These are phyloP conservation scores for Pichia rugopelliculosa DNA, from an alignment of 805 yeast genomes.

Conservation along the genomic window DNA sequence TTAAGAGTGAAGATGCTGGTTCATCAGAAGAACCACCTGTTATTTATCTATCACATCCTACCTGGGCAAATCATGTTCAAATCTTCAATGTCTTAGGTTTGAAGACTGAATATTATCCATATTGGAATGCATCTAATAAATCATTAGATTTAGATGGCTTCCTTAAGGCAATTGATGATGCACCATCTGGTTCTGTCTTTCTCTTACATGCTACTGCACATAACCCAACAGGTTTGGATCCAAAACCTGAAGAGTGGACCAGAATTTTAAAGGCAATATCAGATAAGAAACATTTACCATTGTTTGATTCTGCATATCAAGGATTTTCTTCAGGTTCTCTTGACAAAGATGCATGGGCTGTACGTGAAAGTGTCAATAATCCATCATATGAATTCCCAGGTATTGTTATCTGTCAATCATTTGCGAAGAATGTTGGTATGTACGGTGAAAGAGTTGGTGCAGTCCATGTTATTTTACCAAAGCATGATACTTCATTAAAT, in stretches of 20 bases:
- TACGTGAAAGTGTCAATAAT: slow-evolving; percentile 50
- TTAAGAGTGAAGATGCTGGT: slow-evolving; percentile 23
- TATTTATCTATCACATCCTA: slow-evolving; percentile 76
- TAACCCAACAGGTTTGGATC: slow-evolving; percentile 97
- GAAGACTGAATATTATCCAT: slow-evolving; percentile 64
- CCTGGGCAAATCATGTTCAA: slow-evolving; percentile 96
- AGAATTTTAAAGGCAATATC: slow-evolving; percentile 57
- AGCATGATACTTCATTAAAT: slow-evolving; percentile 34
- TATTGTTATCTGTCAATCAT: slow-evolving; percentile 81
- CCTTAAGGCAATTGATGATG: slow-evolving; percentile 50
- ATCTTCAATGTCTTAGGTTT: slow-evolving; percentile 70
- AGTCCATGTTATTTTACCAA: slow-evolving; percentile 62
- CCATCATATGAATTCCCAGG: slow-evolving; percentile 43
- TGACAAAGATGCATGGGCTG: slow-evolving; percentile 77
- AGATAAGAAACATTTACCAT: slow-evolving; percentile 58
- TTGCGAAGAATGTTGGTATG: slow-evolving; percentile 94
- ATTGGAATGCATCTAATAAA: slow-evolving; percentile 73
- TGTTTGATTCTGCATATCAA: slow-evolving; percentile 94
- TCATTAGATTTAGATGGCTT: slow-evolving; percentile 66
- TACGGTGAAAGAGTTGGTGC: slow-evolving; percentile 98
- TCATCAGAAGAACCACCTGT: slow-evolving; percentile 26
- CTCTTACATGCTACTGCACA: slow-evolving; percentile 94
- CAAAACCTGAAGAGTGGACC: slow-evolving; percentile 75
- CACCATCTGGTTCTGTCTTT: slow-evolving; percentile 72
- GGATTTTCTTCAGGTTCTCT: slow-evolving; percentile 92